Conservation (phyloP, 2,329 filamentous ascomycete genomes). For the Penicillium sp. region DNA sequence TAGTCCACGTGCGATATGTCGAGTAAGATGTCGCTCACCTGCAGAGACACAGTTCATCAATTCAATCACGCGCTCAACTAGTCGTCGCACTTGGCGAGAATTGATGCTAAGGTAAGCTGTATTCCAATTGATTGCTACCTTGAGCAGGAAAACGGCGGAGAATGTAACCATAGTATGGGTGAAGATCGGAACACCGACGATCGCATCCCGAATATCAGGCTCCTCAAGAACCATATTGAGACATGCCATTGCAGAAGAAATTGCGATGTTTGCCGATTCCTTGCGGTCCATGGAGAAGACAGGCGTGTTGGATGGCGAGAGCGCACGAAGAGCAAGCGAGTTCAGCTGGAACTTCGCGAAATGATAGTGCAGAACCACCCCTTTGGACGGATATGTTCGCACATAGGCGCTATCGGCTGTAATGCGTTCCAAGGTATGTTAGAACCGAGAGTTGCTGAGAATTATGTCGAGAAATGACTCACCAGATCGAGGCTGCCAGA, state of each 20-base stretch:
- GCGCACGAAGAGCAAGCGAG: conserved; percentile 34
- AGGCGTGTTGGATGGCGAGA: conserved; percentile 37
- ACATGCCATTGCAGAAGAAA: conserved; percentile 41
- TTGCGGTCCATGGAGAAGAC: conserved; percentile 39
- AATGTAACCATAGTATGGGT: conserved; percentile 42
- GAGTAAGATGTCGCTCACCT: conserved; percentile 36
- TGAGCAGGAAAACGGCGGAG: conserved; percentile 40
- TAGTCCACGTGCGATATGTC: conserved; percentile 36
- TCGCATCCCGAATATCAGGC: conserved; percentile 41
- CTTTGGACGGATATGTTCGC: conserved; percentile 44
- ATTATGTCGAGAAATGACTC: conserved; percentile 11
- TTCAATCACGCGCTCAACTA: conserved; percentile 36
- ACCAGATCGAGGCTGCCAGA: conserved; percentile 42
- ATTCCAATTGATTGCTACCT: conserved; percentile 40
- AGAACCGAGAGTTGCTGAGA: neutral
- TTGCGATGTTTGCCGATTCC: conserved; percentile 40
- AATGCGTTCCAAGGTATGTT: conserved; percentile 5
- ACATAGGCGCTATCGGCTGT: conserved; percentile 40
- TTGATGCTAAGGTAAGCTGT: conserved; percentile 36
- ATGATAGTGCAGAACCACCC: conserved; percentile 46
- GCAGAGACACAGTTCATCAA: conserved; percentile 35
- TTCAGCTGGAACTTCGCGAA: conserved; percentile 49
- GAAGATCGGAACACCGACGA: conserved; percentile 42
- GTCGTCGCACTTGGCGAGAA: conserved; percentile 30
- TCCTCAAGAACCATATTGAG: conserved; percentile 44